Conservation (phyloP, 495 filamentous ascomycete species). For the Podospora conica region DNA sequence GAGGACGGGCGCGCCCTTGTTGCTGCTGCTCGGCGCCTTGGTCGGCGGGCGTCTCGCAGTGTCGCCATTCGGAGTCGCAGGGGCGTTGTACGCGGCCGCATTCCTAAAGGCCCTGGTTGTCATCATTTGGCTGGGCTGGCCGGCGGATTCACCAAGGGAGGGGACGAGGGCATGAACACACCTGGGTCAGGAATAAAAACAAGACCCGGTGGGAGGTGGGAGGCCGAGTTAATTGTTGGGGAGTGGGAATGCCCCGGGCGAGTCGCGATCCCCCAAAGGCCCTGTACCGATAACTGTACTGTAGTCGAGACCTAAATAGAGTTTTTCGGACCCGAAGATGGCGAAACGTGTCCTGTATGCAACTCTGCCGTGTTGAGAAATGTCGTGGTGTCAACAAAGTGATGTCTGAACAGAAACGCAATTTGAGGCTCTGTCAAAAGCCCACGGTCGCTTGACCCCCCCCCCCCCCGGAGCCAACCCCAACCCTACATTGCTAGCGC, state of each 20-base stretch:
- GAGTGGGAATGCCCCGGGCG: too few relatives aligned
- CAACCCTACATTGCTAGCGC: not conserved
- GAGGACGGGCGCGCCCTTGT: conserved; percentile 49
- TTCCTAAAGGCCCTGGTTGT: conserved; percentile 48
- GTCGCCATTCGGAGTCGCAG: conserved; percentile 51
- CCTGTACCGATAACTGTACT: not conserved
- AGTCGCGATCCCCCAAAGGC: too few relatives aligned
- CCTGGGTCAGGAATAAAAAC: not conserved
- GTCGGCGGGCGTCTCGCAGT: conserved; percentile 53
- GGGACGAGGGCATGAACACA: not conserved
- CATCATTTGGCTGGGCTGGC: conserved; percentile 54
- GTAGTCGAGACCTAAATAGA: not conserved
- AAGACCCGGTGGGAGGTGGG: too few relatives aligned
- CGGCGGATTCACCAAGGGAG: conserved; percentile 18
- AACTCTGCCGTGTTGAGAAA: too few relatives aligned
- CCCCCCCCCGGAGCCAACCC: not conserved
- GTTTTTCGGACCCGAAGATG: not conserved
- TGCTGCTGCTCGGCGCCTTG: conserved; percentile 55
- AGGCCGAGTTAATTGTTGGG: too few relatives aligned
- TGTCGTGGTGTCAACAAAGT: too few relatives aligned
- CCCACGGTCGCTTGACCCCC: not conserved
- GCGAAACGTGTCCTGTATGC: too few relatives aligned
- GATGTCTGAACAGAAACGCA: too few relatives aligned
- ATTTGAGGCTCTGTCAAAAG: not conserved
- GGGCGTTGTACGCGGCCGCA: conserved; percentile 58